Percentiles rank a stretch among this genome's conserved stretches.
These are phyloP conservation scores for Erythrobasidium hasegawianum DNA, from an alignment of 1,284 basidiomycete genomes.

Conservation along the genomic window DNA sequence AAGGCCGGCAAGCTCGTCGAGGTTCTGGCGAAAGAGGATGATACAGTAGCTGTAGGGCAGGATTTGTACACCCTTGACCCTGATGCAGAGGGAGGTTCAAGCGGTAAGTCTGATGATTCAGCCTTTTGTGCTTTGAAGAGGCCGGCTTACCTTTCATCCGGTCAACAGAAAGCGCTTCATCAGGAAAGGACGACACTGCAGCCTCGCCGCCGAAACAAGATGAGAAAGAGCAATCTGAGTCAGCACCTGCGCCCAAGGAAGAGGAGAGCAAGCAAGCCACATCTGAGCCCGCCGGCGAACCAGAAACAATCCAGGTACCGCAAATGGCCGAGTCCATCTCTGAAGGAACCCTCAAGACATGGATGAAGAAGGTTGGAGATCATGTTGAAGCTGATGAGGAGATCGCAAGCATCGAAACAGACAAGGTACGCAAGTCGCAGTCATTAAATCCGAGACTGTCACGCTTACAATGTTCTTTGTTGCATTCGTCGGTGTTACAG, in stretches of 20 bases:
- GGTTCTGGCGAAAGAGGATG: slow-evolving; percentile 82
- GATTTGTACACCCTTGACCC: slow-evolving; percentile 84
- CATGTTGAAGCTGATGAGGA: slow-evolving; percentile 88
- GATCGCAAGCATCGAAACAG: slow-evolving; percentile 96
- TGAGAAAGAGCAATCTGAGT: slow-evolving; percentile 12
- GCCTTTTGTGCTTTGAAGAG: no score
- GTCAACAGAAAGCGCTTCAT: not conserved
- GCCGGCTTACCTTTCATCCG: no score
- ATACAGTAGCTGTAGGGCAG: slow-evolving; percentile 91
- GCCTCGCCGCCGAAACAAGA: slow-evolving; percentile 6
- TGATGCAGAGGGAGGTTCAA: slow-evolving; percentile 5
- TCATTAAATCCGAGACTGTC: not conserved
- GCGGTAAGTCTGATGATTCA: not conserved
- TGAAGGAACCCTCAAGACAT: slow-evolving; percentile 93
- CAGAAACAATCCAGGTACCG: slow-evolving; percentile 88
- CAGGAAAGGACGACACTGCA: not conserved
- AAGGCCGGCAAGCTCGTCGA: slow-evolving; percentile 82
- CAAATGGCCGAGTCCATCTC: slow-evolving; percentile 99
- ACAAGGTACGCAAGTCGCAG: slow-evolving; percentile 67
- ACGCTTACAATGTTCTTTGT: not conserved
- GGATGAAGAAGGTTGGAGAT: slow-evolving; percentile 92
- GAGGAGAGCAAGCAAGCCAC: slow-evolving; percentile 12
- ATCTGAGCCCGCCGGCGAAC: slow-evolving; percentile 8
- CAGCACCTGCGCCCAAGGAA: not conserved
- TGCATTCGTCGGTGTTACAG: slow-evolving; percentile 52